Base-by-base conservation (phyloP, 371 early-diverging fungal species). In the Mortierella sp. region DNA sequence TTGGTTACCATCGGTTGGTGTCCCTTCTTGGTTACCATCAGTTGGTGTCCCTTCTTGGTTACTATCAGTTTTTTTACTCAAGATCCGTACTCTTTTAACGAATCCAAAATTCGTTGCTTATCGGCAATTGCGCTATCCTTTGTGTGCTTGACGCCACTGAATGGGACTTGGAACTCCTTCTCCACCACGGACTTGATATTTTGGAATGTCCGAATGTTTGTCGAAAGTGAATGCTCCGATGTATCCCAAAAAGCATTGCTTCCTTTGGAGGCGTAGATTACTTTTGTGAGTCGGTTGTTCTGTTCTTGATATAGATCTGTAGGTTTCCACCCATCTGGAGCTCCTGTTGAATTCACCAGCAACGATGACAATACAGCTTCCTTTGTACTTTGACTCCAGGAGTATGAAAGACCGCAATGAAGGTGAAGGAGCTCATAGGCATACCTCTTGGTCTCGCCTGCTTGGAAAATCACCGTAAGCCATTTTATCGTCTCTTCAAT, bases 281-380 rank as follows among this genome's bases (percentile, higher is more conserved):
- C 28, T 37, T 62, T 50, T 30, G 37, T 37, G 37, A 37, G 37
- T 37, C 37, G 37, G 9, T 37, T 37, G 37, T 37, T 37, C 37
- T 37, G 62, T 16, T 48, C 62, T 43, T 58, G 58, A 18, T 58
- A 58, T 4, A 62, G 29, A 21, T 62, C 62, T 9, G 37, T 30
- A 62, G 62, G 62, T 21, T 29, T 50, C 62, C 62, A 62, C 11
- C 26, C 26, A n/a, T 62, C 19, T 30, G 25, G 44, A 37, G 11
- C 9, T 29, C 62, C 62, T 21, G 26, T 2, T 14, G 50, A 28
- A 21, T 62, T 62, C 18, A 62, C 29, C 25, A 50, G 51, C 62
- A 25, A 50, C 18, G 62, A 62, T 15, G 48, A 50, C 12, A 62
- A 21, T 9, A 62, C 19, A 21, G 62, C 62, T 6, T 21, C 37